Evolutionary conservation across 2,329 filamentous ascomycete genomes (phyloP).

Genomic region (Kalmusia sp.): DNA sequence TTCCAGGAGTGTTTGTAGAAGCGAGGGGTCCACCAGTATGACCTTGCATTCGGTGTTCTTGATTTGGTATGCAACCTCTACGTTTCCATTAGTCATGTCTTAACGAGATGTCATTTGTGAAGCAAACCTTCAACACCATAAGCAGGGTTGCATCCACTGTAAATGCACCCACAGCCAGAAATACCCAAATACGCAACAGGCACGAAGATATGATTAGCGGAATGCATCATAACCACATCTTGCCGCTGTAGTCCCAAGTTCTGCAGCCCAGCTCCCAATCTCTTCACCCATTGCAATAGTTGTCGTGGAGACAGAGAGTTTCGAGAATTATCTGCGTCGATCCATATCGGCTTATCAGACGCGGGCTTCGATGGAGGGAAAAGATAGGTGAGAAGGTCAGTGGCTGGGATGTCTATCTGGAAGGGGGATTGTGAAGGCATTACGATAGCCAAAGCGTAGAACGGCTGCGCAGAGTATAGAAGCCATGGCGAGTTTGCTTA

Average conservation of each 20-base stretch:
- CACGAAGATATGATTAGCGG: constrained; percentile 63
- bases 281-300: constrained; percentile 59
- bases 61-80: constrained; percentile 61
- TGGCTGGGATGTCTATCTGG: constrained; percentile 56
- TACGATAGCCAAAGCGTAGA: not conserved
- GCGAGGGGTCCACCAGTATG: constrained; percentile 58
- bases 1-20: constrained; percentile 53
- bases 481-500: not conserved
- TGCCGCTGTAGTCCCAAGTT: constrained; percentile 54
- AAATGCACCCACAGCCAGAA: constrained; percentile 60
- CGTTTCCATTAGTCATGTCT: not conserved
- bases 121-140: constrained; percentile 56
- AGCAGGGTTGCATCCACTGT: constrained; percentile 63
- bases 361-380: constrained; percentile 42
- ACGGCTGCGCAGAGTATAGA: not conserved
- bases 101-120: not conserved
- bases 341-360: constrained; percentile 60
- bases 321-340: constrained; percentile 56
- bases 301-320: constrained; percentile 57
- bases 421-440: constrained; percentile 58
- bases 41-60: constrained; percentile 59
- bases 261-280: constrained; percentile 59
- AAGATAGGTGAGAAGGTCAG: constrained; percentile 49
- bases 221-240: constrained; percentile 63
- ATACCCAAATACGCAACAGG: constrained; percentile 63